These are phyloP conservation scores for Neofusicoccum parvum DNA, from an alignment of 2,329 filamentous ascomycete genomes.

Conservation along the genomic window DNA sequence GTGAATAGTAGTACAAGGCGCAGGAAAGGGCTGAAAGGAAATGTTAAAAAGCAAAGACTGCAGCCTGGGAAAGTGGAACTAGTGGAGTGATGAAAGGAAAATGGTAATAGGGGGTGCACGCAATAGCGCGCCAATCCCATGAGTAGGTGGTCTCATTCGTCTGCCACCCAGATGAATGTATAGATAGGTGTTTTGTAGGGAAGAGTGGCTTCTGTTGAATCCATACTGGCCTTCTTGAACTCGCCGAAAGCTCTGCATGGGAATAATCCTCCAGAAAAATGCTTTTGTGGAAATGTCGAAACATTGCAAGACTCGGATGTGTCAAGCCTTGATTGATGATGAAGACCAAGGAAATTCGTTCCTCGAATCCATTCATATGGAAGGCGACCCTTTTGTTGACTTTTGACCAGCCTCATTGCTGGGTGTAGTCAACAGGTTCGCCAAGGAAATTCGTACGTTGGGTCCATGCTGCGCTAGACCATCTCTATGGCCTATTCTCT, in stretches of 20 bases:
- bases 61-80: conserved; percentile 1
- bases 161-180: conserved; percentile 8
- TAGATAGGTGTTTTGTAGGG: conserved; percentile 12
- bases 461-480: conserved; percentile 6
- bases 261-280: conserved; percentile 14
- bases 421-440: conserved; percentile 15
- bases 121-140: not conserved
- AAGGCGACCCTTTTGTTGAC: conserved; percentile 4
- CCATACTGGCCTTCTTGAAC: conserved; percentile 10
- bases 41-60: not conserved
- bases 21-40: conserved; percentile 6
- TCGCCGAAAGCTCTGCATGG: conserved; percentile 4
- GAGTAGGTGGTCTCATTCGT: not conserved
- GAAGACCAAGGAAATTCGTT: conserved; percentile 12
- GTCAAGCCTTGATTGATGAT: not conserved
- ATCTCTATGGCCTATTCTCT: not conserved
- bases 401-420: conserved; percentile 8
- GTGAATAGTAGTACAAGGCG: conserved; percentile 17
- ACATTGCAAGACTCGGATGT: not conserved
- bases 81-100: not conserved
- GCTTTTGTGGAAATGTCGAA: conserved; percentile 14
- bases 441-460: conserved; percentile 17
- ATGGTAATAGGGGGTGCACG: not conserved
- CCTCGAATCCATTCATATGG: conserved; percentile 14
- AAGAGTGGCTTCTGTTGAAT: not conserved